phyloP scores from a whole-genome alignment of 129 eudicot genomes.

The Kitagawia praeruptora region DNA sequence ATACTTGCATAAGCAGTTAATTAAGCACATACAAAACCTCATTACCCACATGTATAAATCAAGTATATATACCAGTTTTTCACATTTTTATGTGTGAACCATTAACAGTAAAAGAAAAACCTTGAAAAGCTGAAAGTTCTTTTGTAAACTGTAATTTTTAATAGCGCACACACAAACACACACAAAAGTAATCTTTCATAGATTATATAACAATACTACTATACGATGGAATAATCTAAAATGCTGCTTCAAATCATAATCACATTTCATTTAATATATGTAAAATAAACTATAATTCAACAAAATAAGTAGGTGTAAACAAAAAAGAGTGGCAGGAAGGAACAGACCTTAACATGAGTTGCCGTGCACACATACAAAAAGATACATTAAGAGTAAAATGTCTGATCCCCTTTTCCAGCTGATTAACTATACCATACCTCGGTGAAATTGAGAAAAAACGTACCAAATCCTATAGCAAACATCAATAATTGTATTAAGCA shows the following conservation, averaged over 20 bases:
- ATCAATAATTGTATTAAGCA: not conserved
- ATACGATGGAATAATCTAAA: not conserved
- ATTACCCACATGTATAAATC: no score
- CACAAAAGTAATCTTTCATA: not conserved
- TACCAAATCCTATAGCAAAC: no score
- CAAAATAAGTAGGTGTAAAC: not conserved
- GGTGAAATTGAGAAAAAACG: no score
- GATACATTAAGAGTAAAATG: no score
- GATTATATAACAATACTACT: not conserved
- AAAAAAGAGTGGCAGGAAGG: not conserved
- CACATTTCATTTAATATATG: not conserved
- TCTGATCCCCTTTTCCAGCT: no score
- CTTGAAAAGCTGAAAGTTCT: not conserved
- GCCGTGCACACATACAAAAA: no score
- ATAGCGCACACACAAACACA: no score
- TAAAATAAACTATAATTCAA: not conserved
- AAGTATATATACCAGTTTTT: not conserved
- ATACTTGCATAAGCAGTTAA: not conserved
- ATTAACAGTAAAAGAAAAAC: not conserved
- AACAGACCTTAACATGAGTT: conserved; percentile 60
- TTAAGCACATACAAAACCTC: not conserved
- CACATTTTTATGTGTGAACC: not conserved
- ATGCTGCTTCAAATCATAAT: not conserved
- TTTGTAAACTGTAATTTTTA: no score
- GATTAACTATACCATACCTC: no score